Conservation (phyloP, 768 basidiomycete species). For the Rhizopogon vesiculosus region DNA sequence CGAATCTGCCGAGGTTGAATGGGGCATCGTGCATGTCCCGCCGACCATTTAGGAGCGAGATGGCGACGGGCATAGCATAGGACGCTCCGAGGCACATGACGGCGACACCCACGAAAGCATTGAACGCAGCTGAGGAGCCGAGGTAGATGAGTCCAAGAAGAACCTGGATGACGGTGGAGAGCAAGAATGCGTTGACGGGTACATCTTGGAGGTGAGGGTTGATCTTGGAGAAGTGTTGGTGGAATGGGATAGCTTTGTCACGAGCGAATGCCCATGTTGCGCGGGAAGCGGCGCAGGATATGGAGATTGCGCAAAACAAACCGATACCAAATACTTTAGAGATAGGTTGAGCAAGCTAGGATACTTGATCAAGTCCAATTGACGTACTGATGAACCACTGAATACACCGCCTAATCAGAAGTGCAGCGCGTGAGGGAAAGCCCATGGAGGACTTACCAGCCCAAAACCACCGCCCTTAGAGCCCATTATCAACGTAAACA, state of each 20-base stretch:
- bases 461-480: slow-evolving; percentile 59
- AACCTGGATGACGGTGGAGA: slow-evolving; percentile 54
- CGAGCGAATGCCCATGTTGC: slow-evolving; percentile 71
- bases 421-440: background rate
- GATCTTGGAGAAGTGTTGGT: slow-evolving; percentile 43
- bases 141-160: slow-evolving; percentile 61
- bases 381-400: slow-evolving; percentile 41
- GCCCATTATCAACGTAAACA: slow-evolving; percentile 61
- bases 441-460: slow-evolving; percentile 33
- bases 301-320: slow-evolving; percentile 63
- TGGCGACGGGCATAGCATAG: slow-evolving; percentile 57
- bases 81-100: slow-evolving; percentile 65
- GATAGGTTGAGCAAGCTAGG: background rate
- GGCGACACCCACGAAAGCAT: slow-evolving; percentile 62
- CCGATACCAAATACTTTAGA: slow-evolving; percentile 47
- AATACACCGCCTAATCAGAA: background rate
- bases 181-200: slow-evolving; percentile 55
- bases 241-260: slow-evolving; percentile 59
- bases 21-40: slow-evolving; percentile 43
- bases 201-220: slow-evolving; percentile 37
- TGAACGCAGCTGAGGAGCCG: slow-evolving; percentile 59
- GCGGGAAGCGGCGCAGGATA: slow-evolving; percentile 62
- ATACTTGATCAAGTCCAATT: background rate
- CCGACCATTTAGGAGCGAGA: slow-evolving; percentile 43
- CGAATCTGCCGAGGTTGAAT: slow-evolving; percentile 43